Conservation (phyloP, 345 rosid species). For the Populus simonii region DNA sequence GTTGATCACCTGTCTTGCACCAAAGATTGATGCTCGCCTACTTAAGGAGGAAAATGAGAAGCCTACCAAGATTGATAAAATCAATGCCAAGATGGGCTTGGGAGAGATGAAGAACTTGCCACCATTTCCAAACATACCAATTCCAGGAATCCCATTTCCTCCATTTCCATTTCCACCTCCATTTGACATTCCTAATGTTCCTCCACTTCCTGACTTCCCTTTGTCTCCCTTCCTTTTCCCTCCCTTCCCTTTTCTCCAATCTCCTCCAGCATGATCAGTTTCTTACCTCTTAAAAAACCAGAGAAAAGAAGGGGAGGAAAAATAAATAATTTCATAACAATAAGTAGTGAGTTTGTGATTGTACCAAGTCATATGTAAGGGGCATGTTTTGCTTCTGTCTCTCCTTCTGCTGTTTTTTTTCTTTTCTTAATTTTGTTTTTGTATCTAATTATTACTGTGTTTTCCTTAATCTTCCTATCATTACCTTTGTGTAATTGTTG, state of each 20-base stretch:
- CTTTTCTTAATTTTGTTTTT: background rate
- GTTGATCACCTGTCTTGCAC: background rate
- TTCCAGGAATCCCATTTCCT: slow-evolving; percentile 15
- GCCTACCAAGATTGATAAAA: background rate
- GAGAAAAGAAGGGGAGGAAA: background rate
- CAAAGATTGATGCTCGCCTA: background rate
- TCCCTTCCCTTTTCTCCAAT: background rate
- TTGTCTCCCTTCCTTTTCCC: background rate
- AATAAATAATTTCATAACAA: background rate
- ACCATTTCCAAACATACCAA: background rate
- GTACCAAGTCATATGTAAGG: background rate
- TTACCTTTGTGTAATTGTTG: background rate
- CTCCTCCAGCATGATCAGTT: slow-evolving; percentile 3
- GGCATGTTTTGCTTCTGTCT: background rate
- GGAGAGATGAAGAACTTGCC: slow-evolving; percentile 6
- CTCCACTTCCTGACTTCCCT: slow-evolving; percentile 6
- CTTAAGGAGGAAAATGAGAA: background rate
- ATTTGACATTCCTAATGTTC: slow-evolving; percentile 11
- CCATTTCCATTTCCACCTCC: slow-evolving; percentile 18
- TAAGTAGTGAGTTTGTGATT: background rate
- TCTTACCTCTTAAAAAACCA: background rate
- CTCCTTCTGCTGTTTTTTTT: background rate
- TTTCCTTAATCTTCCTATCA: background rate
- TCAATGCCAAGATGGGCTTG: background rate
- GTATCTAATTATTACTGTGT: background rate